phyloP scores from a whole-genome alignment of 2,329 filamentous ascomycete species.

The Cryphonectria radicalis region DNA sequence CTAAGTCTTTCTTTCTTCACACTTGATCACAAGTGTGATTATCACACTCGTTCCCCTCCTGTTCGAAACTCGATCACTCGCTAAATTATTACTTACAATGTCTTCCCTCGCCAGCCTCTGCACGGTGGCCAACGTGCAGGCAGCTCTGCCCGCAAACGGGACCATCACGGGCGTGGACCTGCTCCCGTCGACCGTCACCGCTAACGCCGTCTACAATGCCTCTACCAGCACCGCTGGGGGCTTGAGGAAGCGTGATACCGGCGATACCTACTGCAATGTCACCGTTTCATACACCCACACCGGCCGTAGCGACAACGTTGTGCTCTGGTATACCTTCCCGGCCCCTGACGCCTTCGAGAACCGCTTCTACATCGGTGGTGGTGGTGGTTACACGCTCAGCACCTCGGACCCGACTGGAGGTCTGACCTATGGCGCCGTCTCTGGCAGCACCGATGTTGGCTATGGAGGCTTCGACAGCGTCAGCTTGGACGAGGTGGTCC shows the following conservation, averaged over 20 bases:
- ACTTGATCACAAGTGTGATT: not conserved
- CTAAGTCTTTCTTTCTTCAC: not conserved
- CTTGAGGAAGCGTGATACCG: constrained; percentile 31
- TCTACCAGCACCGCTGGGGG: constrained; percentile 32
- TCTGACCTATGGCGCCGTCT: constrained; percentile 46
- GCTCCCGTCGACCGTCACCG: constrained; percentile 46
- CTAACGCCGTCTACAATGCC: constrained; percentile 44
- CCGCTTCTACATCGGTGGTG: constrained; percentile 50
- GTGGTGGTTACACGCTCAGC: constrained; percentile 49
- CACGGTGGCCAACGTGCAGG: constrained; percentile 47
- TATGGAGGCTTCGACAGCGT: constrained; percentile 46
- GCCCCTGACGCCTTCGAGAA: constrained; percentile 45
- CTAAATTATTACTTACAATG: constrained; percentile 13
- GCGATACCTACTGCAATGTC: constrained; percentile 41
- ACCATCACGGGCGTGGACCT: constrained; percentile 46
- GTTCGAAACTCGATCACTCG: not conserved
- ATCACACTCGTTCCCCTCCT: not conserved
- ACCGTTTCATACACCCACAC: constrained; percentile 43
- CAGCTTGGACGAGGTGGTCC: constrained; percentile 44
- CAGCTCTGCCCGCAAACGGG: constrained; percentile 47
- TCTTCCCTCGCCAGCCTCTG: constrained; percentile 46
- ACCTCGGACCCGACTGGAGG: constrained; percentile 41
- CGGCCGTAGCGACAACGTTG: constrained; percentile 39
- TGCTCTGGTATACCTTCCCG: constrained; percentile 42
- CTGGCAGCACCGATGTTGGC: constrained; percentile 48